A percentile compares a stretch with the other conserved stretches of the same genome.
Conservation (phyloP, 345 rosid genomes). For the Lumnitzera littorea region DNA sequence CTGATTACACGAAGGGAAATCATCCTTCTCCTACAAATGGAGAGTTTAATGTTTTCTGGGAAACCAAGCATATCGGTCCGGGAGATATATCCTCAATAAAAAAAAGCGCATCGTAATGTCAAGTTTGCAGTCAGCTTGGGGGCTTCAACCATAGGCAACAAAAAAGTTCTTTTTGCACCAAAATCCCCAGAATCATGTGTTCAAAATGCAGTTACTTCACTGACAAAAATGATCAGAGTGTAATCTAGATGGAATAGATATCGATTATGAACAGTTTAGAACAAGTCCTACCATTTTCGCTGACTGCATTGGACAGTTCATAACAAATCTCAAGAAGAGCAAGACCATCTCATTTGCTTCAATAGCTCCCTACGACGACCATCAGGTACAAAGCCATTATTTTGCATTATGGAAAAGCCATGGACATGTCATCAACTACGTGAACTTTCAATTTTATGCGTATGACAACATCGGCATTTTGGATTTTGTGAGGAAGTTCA, state of each 20-base stretch:
- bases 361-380: constrained; percentile 35
- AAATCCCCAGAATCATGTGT: constrained; percentile 30
- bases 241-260: constrained; percentile 31
- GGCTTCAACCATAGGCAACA: constrained; percentile 17
- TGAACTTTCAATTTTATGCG: constrained; percentile 45
- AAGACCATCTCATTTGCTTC: constrained; percentile 27
- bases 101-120: constrained; percentile 17
- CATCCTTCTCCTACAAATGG: constrained; percentile 30
- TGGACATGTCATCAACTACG: constrained; percentile 26
- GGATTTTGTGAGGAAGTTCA: constrained; percentile 24
- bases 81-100: constrained; percentile 29
- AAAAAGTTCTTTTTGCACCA: constrained; percentile 21
- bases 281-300: constrained; percentile 26
- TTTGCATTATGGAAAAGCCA: constrained; percentile 37
- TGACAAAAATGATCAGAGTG: constrained; percentile 25
- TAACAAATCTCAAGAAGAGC: constrained; percentile 21
- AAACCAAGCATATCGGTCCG: constrained; percentile 21
- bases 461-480: constrained; percentile 21
- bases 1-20: constrained; percentile 21
- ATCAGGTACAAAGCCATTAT: constrained; percentile 33
- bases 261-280: constrained; percentile 34
- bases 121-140: constrained; percentile 35
- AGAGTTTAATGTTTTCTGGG: constrained; percentile 32
- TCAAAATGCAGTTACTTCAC: constrained; percentile 30
- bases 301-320: constrained; percentile 30